These are phyloP conservation scores for Hibiscus trionum DNA, from an alignment of 345 rosid genomes.

Conservation along the genomic window DNA sequence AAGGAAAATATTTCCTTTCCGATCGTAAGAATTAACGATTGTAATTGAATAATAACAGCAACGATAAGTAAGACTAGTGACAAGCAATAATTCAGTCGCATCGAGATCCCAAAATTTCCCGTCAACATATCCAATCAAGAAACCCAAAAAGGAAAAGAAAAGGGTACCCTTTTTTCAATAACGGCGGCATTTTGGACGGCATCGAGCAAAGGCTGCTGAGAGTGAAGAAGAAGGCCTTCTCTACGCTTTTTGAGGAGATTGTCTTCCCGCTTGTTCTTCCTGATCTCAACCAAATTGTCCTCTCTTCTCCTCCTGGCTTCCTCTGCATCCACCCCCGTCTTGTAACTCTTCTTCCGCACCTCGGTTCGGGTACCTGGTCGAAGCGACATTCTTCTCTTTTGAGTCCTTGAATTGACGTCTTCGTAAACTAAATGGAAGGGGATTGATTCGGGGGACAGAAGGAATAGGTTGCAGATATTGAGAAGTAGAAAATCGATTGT, in stretches of 20 bases:
- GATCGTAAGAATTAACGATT: not conserved
- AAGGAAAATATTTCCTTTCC: not conserved
- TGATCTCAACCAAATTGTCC: slow-evolving; percentile 47
- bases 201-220: slow-evolving; percentile 31
- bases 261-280: slow-evolving; percentile 23
- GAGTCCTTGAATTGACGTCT: not conserved
- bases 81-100: not conserved
- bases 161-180: slow-evolving; percentile 40
- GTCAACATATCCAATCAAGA: slow-evolving; percentile 15
- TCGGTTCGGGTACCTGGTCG: slow-evolving; percentile 21
- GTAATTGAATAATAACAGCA: not conserved
- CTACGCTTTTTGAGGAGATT: slow-evolving; percentile 47
- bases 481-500: not conserved
- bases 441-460: not conserved
- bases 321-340: slow-evolving; percentile 2
- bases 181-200: slow-evolving; percentile 27
- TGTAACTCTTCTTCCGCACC: slow-evolving; percentile 1
- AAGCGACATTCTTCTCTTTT: slow-evolving; percentile 31
- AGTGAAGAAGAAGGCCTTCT: slow-evolving; percentile 38
- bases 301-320: slow-evolving; percentile 46
- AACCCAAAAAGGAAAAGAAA: not conserved
- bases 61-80: not conserved
- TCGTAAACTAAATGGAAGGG: not conserved
- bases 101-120: not conserved
- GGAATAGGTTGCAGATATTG: not conserved